Conservation (phyloP, 148 eudicot species). For the Simmondsia chinensis region DNA sequence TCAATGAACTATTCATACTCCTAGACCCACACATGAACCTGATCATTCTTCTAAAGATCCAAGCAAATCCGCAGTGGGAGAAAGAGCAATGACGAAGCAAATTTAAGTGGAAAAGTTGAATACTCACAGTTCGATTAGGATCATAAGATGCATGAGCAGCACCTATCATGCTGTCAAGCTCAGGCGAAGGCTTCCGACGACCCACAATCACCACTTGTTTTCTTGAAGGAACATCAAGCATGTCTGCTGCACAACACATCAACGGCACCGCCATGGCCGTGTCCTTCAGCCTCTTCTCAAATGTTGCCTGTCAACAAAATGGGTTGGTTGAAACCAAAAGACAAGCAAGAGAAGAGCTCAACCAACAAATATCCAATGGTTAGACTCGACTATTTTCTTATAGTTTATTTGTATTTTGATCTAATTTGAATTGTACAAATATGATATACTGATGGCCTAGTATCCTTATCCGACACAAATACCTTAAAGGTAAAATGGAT, state of each 20-base stretch:
- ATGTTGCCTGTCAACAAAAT: slow-evolving; percentile 68
- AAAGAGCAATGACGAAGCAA: not conserved
- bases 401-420: too few species aligned
- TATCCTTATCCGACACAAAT: too few species aligned
- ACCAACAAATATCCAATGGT: too few species aligned
- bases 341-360: too few species aligned
- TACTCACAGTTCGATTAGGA: slow-evolving; percentile 61
- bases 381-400: too few species aligned
- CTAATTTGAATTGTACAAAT: too few species aligned
- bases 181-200: slow-evolving; percentile 34
- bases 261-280: slow-evolving; percentile 80
- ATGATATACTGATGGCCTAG: too few species aligned
- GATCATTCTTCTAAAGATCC: not conserved
- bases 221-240: slow-evolving; percentile 62
- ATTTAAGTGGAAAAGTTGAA: not conserved
- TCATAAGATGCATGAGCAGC: slow-evolving; percentile 68
- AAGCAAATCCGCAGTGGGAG: not conserved
- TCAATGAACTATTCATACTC: too few species aligned
- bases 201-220: slow-evolving; percentile 83
- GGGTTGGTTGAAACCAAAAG: too few species aligned
- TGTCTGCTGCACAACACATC: slow-evolving; percentile 93
- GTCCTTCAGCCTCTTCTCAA: slow-evolving; percentile 64
- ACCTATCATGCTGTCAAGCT: slow-evolving; percentile 52
- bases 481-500: too few species aligned
- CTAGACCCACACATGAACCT: too few species aligned